Percentiles rank a stretch among this genome's conserved stretches.
These are phyloP conservation scores for Apiotrichum laibachii DNA, from an alignment of 1,284 basidiomycete genomes.

Conservation along the genomic window DNA sequence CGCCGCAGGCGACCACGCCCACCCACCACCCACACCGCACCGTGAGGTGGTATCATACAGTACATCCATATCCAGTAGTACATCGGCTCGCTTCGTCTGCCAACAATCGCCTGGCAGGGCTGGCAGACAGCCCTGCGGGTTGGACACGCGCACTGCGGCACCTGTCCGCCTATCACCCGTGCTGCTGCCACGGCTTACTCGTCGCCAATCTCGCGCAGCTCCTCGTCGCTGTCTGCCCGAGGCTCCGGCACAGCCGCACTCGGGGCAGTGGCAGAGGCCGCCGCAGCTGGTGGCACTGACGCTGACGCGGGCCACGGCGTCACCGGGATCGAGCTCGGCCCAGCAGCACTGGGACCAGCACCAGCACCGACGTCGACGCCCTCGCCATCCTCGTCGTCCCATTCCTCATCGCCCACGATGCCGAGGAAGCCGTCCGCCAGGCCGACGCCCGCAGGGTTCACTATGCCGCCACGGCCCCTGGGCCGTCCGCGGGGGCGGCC, in stretches of 20 bases:
- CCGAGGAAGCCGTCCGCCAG: neutral
- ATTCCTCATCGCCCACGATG: neutral
- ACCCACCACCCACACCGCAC: too few relatives aligned
- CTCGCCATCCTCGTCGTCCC: neutral
- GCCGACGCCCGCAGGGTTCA: neutral
- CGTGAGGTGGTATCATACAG: too few relatives aligned
- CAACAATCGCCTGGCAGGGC: too few relatives aligned
- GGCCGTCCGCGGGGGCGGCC: neutral
- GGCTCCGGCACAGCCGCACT: neutral
- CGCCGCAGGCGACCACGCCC: too few relatives aligned
- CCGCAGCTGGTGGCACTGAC: neutral
- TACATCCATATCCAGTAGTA: too few relatives aligned
- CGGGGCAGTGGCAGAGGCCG: neutral
- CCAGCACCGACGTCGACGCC: neutral
- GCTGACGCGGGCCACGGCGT: neutral
- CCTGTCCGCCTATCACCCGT: too few relatives aligned
- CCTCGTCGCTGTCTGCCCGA: conserved; percentile 3
- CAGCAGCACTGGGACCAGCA: neutral
- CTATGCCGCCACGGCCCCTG: neutral
- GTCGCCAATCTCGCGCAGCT: conserved; percentile 11
- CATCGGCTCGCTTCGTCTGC: too few relatives aligned
- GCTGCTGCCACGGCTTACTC: too few relatives aligned
- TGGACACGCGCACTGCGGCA: too few relatives aligned
- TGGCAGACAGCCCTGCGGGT: too few relatives aligned
- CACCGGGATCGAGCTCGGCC: neutral